Percentiles rank a stretch among this genome's conserved stretches.
These are phyloP conservation scores for Leccinellum albellum DNA, from an alignment of 768 basidiomycete species.

Conservation along the genomic window DNA sequence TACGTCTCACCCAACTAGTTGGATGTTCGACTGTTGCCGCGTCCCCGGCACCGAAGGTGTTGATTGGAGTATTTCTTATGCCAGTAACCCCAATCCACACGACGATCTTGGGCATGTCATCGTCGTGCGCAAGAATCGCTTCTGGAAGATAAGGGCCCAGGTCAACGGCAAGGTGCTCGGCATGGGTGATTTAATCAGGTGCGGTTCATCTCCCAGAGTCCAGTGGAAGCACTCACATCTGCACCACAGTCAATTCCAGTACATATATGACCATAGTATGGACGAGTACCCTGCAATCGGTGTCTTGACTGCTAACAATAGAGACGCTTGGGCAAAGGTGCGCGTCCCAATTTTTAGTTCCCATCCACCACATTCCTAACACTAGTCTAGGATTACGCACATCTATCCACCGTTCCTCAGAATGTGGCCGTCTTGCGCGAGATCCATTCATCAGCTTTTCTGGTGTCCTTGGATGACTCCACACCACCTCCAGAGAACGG, in stretches of 20 bases:
- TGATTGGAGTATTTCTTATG: conserved; percentile 75
- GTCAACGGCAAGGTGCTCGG: conserved; percentile 55
- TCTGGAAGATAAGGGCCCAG: conserved; percentile 75
- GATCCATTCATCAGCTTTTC: conserved; percentile 84
- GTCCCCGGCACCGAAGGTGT: conserved; percentile 68
- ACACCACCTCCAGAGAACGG: conserved; percentile 41
- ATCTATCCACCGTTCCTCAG: conserved; percentile 52
- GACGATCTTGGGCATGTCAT: conserved; percentile 71
- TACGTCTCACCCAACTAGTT: conserved; percentile 40
- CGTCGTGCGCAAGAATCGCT: conserved; percentile 78
- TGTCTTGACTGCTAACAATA: conserved; percentile 70
- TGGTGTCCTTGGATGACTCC: conserved; percentile 74
- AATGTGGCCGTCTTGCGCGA: conserved; percentile 65
- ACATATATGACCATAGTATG: conserved; percentile 64
- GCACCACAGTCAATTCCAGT: conserved; percentile 58
- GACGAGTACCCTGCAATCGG: conserved; percentile 72
- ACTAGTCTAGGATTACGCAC: conserved; percentile 53
- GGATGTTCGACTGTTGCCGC: conserved; percentile 92
- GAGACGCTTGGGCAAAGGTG: conserved; percentile 89
- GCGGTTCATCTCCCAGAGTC: conserved; percentile 9
- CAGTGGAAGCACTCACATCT: conserved; percentile 1
- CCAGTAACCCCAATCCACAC: conserved; percentile 38
- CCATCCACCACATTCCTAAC: background rate
- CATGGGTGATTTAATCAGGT: conserved; percentile 65
- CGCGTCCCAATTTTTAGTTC: background rate